Conservation (phyloP, 73 alveolate species). For the Paraurostyla sp. region DNA sequence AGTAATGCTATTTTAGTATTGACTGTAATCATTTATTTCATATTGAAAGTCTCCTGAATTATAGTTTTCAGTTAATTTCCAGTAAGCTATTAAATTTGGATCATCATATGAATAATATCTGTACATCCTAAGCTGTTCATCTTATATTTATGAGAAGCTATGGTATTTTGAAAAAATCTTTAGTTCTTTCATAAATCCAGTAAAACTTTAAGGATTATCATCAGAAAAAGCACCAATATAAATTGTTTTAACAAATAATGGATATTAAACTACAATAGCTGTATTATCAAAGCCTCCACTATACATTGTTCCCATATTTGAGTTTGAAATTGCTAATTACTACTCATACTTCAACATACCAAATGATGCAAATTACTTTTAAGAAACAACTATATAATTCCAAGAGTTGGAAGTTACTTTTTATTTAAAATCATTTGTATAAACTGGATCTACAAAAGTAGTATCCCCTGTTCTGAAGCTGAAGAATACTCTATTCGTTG, state of each 20-base stretch:
- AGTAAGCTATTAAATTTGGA: slow-evolving; percentile 61
- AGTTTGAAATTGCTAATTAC: slow-evolving; percentile 56
- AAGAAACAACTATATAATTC: slow-evolving; percentile 65
- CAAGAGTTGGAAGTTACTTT: slow-evolving; percentile 38
- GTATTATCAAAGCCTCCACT: slow-evolving; percentile 50
- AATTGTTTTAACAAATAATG: slow-evolving; percentile 36
- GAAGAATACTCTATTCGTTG: slow-evolving; percentile 36
- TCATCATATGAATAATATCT: slow-evolving; percentile 67
- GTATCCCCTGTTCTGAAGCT: slow-evolving; percentile 20
- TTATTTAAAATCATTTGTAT: slow-evolving; percentile 46
- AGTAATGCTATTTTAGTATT: background rate
- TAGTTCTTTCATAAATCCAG: slow-evolving; percentile 71
- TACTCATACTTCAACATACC: background rate
- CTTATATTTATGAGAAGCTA: slow-evolving; percentile 39
- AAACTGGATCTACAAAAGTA: slow-evolving; percentile 53
- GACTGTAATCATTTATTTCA: slow-evolving; percentile 55
- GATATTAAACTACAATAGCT: background rate
- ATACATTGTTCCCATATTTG: slow-evolving; percentile 19
- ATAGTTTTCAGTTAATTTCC: slow-evolving; percentile 61
- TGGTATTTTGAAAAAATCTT: slow-evolving; percentile 50
- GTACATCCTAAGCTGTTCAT: slow-evolving; percentile 58
- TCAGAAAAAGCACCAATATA: slow-evolving; percentile 59
- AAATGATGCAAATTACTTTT: background rate
- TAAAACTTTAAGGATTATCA: slow-evolving; percentile 43
- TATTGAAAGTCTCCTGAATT: background rate